These are phyloP conservation scores for Gynostemma pentaphyllum DNA, from an alignment of 306 rosid genomes.

Conservation along the genomic window DNA sequence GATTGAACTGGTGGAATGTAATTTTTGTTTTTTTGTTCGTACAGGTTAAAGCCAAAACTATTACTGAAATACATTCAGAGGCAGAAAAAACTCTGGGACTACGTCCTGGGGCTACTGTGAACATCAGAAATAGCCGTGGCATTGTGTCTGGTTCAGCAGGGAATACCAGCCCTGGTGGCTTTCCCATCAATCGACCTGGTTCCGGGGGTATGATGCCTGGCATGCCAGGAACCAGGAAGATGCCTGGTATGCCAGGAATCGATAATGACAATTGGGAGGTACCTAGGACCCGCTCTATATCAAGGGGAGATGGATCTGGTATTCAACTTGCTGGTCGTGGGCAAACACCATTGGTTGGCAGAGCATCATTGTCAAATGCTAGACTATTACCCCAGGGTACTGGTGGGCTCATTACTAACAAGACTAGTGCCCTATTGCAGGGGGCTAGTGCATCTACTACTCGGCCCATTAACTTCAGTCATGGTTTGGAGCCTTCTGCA, in stretches of 20 bases:
- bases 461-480: conserved; percentile 27
- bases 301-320: conserved; percentile 52
- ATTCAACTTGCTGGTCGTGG: conserved; percentile 54
- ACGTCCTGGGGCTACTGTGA: conserved; percentile 94
- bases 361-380: conserved; percentile 39
- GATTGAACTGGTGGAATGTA: not conserved
- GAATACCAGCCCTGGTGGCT: conserved; percentile 47
- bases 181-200: conserved; percentile 62
- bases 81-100: conserved; percentile 94
- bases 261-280: conserved; percentile 92
- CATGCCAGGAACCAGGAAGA: conserved; percentile 87
- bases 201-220: conserved; percentile 98
- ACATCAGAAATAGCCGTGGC: conserved; percentile 61
- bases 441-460: conserved; percentile 50
- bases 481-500: conserved; percentile 28
- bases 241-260: conserved; percentile 89
- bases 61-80: conserved; percentile 85
- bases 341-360: conserved; percentile 45
- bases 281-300: conserved; percentile 48
- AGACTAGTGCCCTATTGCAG: conserved; percentile 70
- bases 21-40: conserved; percentile 4
- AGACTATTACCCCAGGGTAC: conserved; percentile 87
- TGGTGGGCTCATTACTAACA: conserved; percentile 54
- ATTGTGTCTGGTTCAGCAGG: conserved; percentile 46
- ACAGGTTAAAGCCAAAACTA: conserved; percentile 89